A percentile compares a stretch with the other conserved stretches of the same genome.
phyloP scores from a whole-genome alignment of 768 basidiomycete genomes.

The Russula dissimulans region DNA sequence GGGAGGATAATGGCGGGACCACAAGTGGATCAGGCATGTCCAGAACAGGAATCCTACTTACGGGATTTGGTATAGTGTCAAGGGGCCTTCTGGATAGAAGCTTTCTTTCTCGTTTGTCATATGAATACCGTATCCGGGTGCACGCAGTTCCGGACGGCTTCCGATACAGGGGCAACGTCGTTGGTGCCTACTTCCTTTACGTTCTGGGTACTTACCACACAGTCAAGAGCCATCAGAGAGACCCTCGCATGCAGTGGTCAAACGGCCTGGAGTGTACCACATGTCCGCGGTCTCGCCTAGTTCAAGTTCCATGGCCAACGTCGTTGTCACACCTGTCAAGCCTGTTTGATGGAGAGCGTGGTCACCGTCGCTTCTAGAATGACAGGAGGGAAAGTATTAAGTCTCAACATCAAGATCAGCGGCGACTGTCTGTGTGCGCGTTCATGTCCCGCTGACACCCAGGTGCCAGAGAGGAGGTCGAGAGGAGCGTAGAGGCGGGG shows the following conservation, averaged over 20 bases:
- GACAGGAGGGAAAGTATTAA: not conserved
- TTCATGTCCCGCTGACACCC: not conserved
- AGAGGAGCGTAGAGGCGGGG: no score
- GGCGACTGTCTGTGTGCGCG: not conserved
- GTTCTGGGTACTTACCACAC: no score
- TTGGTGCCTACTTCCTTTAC: no score
- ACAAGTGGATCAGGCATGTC: not conserved
- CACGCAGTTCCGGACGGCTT: not conserved
- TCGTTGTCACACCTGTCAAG: not conserved
- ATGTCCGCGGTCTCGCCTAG: no score
- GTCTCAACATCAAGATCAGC: not conserved
- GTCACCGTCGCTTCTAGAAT: not conserved
- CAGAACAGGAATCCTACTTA: not conserved
- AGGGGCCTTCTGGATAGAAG: slow-evolving; percentile 1
- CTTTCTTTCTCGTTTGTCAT: not conserved
- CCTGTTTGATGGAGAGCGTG: not conserved
- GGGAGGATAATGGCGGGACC: not conserved
- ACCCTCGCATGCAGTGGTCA: no score
- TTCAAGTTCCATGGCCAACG: not conserved
- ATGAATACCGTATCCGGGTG: not conserved
- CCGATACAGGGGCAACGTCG: not conserved
- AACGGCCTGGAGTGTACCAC: no score
- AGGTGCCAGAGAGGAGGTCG: no score
- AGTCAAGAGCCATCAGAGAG: no score
- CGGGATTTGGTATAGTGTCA: not conserved